phyloP scores from a whole-genome alignment of 164 flowering plant species.

The Magnolia changhungtana region DNA sequence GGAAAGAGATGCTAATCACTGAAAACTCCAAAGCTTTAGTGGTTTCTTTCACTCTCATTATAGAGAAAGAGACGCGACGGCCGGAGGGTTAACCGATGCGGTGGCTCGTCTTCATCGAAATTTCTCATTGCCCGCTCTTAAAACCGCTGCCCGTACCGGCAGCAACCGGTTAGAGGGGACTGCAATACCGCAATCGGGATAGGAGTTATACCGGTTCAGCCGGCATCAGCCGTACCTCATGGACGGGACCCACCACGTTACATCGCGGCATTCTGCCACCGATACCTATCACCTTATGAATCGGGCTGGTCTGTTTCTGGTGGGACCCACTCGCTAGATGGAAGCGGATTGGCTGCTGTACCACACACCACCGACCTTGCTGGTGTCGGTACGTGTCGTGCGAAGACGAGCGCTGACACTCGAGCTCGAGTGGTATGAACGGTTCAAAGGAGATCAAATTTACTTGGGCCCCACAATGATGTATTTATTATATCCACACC shows the following conservation, averaged over 20 bases:
- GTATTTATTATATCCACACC: too few relatives aligned
- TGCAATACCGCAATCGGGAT: background rate
- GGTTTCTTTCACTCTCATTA: background rate
- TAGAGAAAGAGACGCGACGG: background rate
- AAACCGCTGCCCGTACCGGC: background rate
- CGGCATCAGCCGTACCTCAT: background rate
- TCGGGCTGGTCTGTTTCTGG: too few relatives aligned
- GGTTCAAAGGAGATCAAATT: too few relatives aligned
- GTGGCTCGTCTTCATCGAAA: background rate
- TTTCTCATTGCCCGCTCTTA: background rate
- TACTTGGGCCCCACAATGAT: too few relatives aligned
- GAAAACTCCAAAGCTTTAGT: background rate
- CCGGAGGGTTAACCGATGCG: background rate
- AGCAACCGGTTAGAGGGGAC: background rate
- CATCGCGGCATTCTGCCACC: too few relatives aligned
- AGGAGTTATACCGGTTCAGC: background rate
- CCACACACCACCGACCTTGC: too few relatives aligned
- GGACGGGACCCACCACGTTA: background rate
- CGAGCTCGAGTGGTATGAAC: too few relatives aligned
- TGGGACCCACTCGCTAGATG: too few relatives aligned
- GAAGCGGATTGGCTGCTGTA: too few relatives aligned
- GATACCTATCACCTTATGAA: too few relatives aligned
- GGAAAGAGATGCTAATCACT: background rate
- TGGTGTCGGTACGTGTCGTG: too few relatives aligned
- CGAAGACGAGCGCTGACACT: too few relatives aligned